Evolutionary conservation across 2,329 filamentous ascomycete genomes (phyloP).

Genomic region (Elsinoe ampelina): DNA sequence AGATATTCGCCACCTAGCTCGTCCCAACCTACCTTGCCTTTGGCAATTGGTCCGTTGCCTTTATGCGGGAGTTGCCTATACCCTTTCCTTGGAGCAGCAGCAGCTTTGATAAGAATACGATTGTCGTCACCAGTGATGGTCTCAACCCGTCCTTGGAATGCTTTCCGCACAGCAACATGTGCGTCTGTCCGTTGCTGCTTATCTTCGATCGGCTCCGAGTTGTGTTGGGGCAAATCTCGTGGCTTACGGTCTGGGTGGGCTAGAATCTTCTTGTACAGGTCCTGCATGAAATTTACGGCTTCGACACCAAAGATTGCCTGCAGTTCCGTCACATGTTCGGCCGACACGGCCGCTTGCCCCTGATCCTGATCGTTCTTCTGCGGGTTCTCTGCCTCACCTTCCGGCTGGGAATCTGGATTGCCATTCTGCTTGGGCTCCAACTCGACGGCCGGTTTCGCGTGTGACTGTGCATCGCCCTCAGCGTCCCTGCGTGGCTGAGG

Average conservation of each 20-base stretch:
- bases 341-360: constrained; percentile 21
- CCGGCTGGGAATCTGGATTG: too few relatives aligned
- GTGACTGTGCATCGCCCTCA: constrained; percentile 17
- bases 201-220: constrained; percentile 47
- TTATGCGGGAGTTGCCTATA: constrained; percentile 5
- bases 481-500: neutral
- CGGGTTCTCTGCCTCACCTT: neutral
- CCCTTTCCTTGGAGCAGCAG: constrained; percentile 22
- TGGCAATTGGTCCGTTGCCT: constrained; percentile 18
- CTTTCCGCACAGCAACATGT: constrained; percentile 60
- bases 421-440: too few relatives aligned
- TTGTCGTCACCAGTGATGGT: constrained; percentile 67
- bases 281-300: constrained; percentile 42
- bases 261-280: constrained; percentile 47
- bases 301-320: constrained; percentile 44
- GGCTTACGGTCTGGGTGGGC: constrained; percentile 47
- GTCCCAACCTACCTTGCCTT: constrained; percentile 49
- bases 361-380: constrained; percentile 9
- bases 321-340: constrained; percentile 31
- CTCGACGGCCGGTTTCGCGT: constrained; percentile 4
- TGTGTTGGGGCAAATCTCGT: constrained; percentile 45
- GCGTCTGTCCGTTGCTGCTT: constrained; percentile 53
- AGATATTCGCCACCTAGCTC: constrained; percentile 69
- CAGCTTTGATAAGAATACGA: constrained; percentile 49
- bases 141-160: constrained; percentile 71